These are phyloP conservation scores for Acanthamoeba royreba DNA, from an alignment of 208 protist genomes.

Conservation along the genomic window DNA sequence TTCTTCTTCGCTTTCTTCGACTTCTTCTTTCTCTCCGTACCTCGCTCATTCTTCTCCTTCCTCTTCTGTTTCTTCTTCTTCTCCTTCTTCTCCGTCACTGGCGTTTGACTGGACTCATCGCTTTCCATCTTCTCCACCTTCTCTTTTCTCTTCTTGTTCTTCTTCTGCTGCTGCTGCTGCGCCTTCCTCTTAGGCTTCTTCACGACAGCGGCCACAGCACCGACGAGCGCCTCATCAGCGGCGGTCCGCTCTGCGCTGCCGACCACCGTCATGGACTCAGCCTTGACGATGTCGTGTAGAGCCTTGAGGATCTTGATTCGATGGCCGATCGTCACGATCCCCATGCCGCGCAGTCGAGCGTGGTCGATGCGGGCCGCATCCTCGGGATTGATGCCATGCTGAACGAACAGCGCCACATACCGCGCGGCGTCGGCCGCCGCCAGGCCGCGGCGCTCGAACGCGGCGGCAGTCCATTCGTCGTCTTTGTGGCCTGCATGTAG, in stretches of 20 bases:
- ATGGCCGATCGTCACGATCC: background rate
- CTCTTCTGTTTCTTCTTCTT: background rate
- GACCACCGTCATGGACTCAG: background rate
- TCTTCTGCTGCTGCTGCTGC: background rate
- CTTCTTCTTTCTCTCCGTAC: background rate
- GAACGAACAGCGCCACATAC: background rate
- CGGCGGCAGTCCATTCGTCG: background rate
- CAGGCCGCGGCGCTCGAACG: background rate
- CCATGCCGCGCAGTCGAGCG: background rate
- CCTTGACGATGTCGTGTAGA: background rate
- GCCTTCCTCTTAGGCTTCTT: background rate
- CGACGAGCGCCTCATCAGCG: background rate
- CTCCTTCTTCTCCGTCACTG: background rate
- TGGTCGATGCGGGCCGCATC: background rate
- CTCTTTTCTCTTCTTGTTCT: background rate
- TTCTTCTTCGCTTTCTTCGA: background rate
- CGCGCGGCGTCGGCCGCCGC: background rate
- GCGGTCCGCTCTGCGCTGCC: background rate
- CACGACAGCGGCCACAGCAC: background rate
- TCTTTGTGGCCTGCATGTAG: too few relatives aligned
- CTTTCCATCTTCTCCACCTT: background rate
- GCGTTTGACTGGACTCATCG: background rate
- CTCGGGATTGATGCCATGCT: background rate
- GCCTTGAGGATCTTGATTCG: constrained; percentile 27
- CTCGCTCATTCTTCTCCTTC: too few relatives aligned